A percentile compares a stretch with the other conserved stretches of the same genome.
Conservation (phyloP, 2,329 filamentous ascomycete species). For the Pseudogymnoascus verrucosus region DNA sequence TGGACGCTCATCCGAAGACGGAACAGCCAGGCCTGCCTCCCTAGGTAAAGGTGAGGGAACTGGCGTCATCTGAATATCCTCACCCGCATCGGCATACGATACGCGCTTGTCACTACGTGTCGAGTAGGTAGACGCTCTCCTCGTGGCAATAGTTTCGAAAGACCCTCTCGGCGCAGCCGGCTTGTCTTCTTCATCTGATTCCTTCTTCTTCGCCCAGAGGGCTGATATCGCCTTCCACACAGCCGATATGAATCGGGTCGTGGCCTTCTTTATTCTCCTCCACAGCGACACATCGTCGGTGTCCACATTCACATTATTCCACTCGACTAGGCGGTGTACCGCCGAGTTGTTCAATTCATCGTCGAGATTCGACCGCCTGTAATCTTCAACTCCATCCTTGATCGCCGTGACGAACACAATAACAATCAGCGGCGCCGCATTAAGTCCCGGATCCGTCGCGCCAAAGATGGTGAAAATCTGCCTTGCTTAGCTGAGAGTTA, state of each 20-base stretch:
- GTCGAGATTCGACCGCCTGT: constrained; percentile 81
- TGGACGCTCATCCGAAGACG: not conserved
- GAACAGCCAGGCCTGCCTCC: constrained; percentile 22
- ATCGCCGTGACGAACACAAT: constrained; percentile 83
- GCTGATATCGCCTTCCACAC: constrained; percentile 3
- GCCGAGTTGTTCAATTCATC: constrained; percentile 94
- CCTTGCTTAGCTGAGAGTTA: constrained; percentile 23
- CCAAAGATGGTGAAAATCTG: constrained; percentile 97
- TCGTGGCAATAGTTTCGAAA: constrained; percentile 50
- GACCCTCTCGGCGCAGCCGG: constrained; percentile 37
- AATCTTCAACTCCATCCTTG: constrained; percentile 97
- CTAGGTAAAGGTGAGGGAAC: constrained; percentile 73
- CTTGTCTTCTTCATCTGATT: constrained; percentile 17
- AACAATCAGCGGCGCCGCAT: constrained; percentile 84
- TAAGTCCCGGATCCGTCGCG: constrained; percentile 79
- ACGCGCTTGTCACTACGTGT: constrained; percentile 25
- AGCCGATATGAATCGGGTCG: constrained; percentile 30
- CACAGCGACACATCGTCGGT: constrained; percentile 79
- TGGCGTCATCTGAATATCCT: constrained; percentile 91
- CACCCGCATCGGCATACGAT: constrained; percentile 47
- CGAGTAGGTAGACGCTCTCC: constrained; percentile 33
- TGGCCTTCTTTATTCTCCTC: constrained; percentile 87
- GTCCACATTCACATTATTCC: constrained; percentile 86
- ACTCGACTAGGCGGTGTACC: constrained; percentile 80
- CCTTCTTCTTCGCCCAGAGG: constrained; percentile 44